phyloP scores from a whole-genome alignment of 2,329 filamentous ascomycete genomes.

The Didymella sp. region DNA sequence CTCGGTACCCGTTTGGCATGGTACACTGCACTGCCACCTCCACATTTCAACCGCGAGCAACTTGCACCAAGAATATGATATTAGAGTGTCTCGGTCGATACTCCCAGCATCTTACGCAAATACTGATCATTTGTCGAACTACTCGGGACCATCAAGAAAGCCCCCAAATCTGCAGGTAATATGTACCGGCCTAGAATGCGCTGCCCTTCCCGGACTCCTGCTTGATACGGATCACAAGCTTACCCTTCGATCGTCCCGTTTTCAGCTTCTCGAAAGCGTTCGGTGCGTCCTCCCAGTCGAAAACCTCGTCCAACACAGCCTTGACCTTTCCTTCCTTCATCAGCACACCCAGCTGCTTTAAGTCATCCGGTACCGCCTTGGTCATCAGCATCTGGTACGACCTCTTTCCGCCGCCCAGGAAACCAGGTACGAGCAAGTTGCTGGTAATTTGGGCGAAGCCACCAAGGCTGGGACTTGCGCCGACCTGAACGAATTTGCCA shows the following conservation, averaged over 20 bases:
- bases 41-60: too few relatives aligned
- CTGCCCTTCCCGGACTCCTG: conserved; percentile 21
- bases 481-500: conserved; percentile 57
- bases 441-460: conserved; percentile 42
- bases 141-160: too few relatives aligned
- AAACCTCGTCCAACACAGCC: conserved; percentile 63
- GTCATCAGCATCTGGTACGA: conserved; percentile 51
- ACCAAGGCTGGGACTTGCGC: conserved; percentile 17
- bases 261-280: conserved; percentile 67
- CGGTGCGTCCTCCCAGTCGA: conserved; percentile 62
- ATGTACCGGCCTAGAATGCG: not conserved
- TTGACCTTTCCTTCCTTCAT: conserved; percentile 66
- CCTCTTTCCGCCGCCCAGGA: conserved; percentile 60
- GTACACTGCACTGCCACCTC: too few relatives aligned
- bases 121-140: too few relatives aligned
- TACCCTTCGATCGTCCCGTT: conserved; percentile 63
- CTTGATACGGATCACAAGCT: conserved; percentile 59
- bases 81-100: too few relatives aligned
- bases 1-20: too few relatives aligned
- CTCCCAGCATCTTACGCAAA: too few relatives aligned
- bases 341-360: conserved; percentile 61
- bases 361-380: conserved; percentile 53
- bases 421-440: conserved; percentile 54
- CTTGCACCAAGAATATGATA: too few relatives aligned
- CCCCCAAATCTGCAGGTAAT: too few relatives aligned